These are phyloP conservation scores for Biscutella laevigata DNA, from an alignment of 441 rosid species.

Conservation along the genomic window DNA sequence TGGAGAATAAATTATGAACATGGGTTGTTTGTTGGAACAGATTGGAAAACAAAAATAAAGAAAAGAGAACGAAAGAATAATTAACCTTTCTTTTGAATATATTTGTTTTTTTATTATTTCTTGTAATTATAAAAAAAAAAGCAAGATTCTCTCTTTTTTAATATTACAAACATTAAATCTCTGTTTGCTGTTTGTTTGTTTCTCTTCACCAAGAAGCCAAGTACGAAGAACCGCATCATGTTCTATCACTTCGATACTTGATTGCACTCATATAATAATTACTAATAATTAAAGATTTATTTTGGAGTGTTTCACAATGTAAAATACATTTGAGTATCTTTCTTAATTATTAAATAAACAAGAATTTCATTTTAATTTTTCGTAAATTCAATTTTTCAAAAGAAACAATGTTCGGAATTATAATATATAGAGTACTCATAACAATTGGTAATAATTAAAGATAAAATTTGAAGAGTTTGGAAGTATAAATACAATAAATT, in stretches of 20 bases:
- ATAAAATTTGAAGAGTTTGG: no score
- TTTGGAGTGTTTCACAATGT: neutral
- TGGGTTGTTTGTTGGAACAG: slow-evolving; percentile 45
- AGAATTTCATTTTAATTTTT: neutral
- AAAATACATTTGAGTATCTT: neutral
- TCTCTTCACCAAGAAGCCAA: slow-evolving; percentile 15
- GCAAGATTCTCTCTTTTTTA: neutral
- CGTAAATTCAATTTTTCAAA: no score
- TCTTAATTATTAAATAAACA: neutral
- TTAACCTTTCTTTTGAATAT: slow-evolving; percentile 15
- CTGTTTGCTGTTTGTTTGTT: slow-evolving; percentile 17
- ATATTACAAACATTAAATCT: neutral
- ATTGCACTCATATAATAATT: neutral
- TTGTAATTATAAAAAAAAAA: neutral
- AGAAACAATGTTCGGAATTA: no score
- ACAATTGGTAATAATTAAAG: no score
- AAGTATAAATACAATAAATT: no score
- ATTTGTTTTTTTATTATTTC: neutral
- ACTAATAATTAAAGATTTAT: neutral
- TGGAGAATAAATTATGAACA: slow-evolving; percentile 34
- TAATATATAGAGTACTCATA: no score
- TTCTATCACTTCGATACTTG: slow-evolving; percentile 4
- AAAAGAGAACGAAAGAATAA: no score
- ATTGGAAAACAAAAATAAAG: slow-evolving; percentile 32
- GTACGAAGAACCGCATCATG: slow-evolving; percentile 11